Conservation (phyloP, 2,329 filamentous ascomycete species). For the Phialocephala subalpina region DNA sequence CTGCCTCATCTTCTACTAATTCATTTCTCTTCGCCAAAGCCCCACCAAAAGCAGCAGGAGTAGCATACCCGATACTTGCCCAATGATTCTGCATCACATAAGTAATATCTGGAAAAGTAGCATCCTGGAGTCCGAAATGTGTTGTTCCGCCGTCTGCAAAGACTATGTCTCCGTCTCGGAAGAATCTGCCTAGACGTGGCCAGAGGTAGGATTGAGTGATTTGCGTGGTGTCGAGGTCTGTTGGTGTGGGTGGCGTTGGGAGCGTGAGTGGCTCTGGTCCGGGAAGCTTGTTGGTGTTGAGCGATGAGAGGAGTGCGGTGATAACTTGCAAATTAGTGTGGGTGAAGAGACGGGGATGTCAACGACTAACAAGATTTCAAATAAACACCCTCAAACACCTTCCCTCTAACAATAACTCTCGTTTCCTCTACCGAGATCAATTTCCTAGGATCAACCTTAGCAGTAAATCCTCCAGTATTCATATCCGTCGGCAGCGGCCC, state of each 20-base stretch:
- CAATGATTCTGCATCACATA: conserved; percentile 62
- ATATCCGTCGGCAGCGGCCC: conserved; percentile 56
- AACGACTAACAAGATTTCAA: conserved; percentile 73
- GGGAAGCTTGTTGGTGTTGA: background rate
- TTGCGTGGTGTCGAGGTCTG: conserved; percentile 19
- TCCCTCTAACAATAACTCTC: conserved; percentile 75
- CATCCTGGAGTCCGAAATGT: conserved; percentile 59
- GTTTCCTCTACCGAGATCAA: conserved; percentile 63
- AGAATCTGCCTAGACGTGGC: conserved; percentile 53
- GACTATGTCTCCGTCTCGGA: conserved; percentile 61
- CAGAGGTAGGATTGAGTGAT: conserved; percentile 60
- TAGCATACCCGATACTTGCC: conserved; percentile 68
- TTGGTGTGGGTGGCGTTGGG: background rate
- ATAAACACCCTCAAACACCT: conserved; percentile 72
- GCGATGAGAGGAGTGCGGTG: background rate
- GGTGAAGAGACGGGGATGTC: conserved; percentile 56
- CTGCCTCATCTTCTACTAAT: conserved; percentile 25
- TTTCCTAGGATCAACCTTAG: conserved; percentile 58
- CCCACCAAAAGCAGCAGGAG: conserved; percentile 63
- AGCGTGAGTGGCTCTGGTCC: background rate
- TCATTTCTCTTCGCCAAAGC: conserved; percentile 60
- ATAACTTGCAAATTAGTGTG: background rate
- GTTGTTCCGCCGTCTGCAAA: conserved; percentile 66
- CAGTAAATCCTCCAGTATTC: conserved; percentile 51
- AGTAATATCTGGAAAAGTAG: conserved; percentile 54